These are phyloP conservation scores for Rhodotorula sp. DNA, from an alignment of 1,284 basidiomycete genomes.

Conservation along the genomic window DNA sequence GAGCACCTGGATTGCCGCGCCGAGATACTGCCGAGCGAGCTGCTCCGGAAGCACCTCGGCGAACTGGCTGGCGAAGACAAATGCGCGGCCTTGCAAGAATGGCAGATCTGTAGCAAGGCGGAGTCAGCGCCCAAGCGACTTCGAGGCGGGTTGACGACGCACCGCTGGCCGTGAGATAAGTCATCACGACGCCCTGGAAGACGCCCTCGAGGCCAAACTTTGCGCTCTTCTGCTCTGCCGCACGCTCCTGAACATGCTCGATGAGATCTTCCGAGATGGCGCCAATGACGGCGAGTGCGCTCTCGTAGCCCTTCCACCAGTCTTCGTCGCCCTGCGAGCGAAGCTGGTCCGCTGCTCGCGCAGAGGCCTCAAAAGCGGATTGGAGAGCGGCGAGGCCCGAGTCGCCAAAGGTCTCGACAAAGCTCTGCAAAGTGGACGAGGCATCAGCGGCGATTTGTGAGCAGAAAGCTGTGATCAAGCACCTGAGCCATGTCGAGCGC, in stretches of 20 bases:
- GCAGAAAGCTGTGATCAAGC: constrained; percentile 42
- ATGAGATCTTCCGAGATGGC: constrained; percentile 75
- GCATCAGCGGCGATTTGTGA: background rate
- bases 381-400: constrained; percentile 64
- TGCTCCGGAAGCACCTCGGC: constrained; percentile 69
- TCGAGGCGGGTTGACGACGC: constrained; percentile 32
- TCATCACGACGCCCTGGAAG: constrained; percentile 75
- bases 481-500: constrained; percentile 82
- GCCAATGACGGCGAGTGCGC: constrained; percentile 74
- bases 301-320: constrained; percentile 46
- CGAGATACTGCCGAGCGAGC: constrained; percentile 78
- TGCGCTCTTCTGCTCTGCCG: constrained; percentile 60
- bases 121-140: background rate
- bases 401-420: constrained; percentile 68
- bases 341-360: constrained; percentile 58
- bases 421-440: constrained; percentile 56
- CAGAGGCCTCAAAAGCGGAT: constrained; percentile 62
- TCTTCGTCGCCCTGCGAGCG: constrained; percentile 49
- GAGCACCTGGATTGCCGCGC: constrained; percentile 81
- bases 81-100: constrained; percentile 90
- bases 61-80: constrained; percentile 91
- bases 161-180: constrained; percentile 68
- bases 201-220: constrained; percentile 75
- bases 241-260: constrained; percentile 73
- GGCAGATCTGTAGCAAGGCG: constrained; percentile 63